Evolutionary conservation across 768 basidiomycete genomes (phyloP).

Genomic region (Mycena metata): DNA sequence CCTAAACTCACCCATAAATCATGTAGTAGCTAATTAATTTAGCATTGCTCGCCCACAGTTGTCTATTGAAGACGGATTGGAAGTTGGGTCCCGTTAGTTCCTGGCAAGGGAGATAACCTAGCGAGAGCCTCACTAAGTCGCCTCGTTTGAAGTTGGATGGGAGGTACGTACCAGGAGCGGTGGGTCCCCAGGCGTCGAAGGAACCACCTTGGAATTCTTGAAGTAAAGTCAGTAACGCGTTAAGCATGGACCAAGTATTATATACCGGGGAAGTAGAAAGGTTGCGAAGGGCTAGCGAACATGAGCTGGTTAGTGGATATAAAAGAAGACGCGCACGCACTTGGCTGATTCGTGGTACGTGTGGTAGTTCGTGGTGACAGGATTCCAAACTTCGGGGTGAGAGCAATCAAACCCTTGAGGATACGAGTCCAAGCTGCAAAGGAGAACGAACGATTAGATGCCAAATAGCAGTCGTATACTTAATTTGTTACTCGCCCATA

Average conservation of each 20-base stretch:
- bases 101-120: conserved; percentile 76
- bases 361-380: conserved; percentile 74
- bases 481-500: conserved; percentile 65
- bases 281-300: conserved; percentile 57
- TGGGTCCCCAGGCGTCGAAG: conserved; percentile 86
- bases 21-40: conserved; percentile 90
- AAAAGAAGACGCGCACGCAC: not conserved
- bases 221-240: conserved; percentile 22
- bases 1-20: conserved; percentile 73
- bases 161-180: conserved; percentile 71
- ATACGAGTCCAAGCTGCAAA: conserved; percentile 71
- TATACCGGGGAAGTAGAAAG: conserved; percentile 79
- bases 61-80: conserved; percentile 82
- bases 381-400: conserved; percentile 74
- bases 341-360: conserved; percentile 68
- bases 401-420: conserved; percentile 89
- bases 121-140: conserved; percentile 12
- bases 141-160: not conserved
- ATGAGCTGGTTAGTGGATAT: not conserved
- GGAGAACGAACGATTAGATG: not conserved
- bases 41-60: conserved; percentile 85
- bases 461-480: too few relatives aligned
- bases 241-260: conserved; percentile 9
- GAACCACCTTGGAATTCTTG: conserved; percentile 79
- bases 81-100: conserved; percentile 80